Percentiles rank a stretch among this genome's conserved stretches.
Conservation (phyloP, 371 early-diverging fungal genomes). For the Mucor plumbeus region DNA sequence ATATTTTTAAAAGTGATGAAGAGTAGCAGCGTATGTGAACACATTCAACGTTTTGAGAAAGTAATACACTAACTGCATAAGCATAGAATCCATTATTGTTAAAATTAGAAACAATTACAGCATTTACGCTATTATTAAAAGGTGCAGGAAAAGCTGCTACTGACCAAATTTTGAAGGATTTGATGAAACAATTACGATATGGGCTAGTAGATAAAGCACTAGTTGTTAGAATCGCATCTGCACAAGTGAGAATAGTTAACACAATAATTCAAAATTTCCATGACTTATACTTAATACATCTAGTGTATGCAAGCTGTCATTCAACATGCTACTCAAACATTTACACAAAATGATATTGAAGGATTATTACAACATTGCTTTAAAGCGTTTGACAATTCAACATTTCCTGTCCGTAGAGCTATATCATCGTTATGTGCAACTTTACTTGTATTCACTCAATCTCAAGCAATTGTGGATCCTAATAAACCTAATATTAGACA, state of each 20-base stretch:
- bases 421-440: conserved; percentile 68
- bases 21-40: conserved; percentile 64
- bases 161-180: conserved; percentile 77
- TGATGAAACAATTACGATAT: conserved; percentile 68
- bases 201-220: conserved; percentile 79
- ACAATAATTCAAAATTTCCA: background rate
- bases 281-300: background rate
- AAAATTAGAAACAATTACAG: conserved; percentile 72
- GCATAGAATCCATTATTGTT: conserved; percentile 64
- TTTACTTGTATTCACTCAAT: conserved; percentile 63
- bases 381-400: conserved; percentile 74
- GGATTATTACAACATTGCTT: conserved; percentile 56
- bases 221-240: conserved; percentile 71
- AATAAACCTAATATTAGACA: conserved; percentile 45
- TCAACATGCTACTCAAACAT: conserved; percentile 54
- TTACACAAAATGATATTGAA: conserved; percentile 71
- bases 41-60: background rate
- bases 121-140: conserved; percentile 69
- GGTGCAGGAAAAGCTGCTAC: conserved; percentile 83
- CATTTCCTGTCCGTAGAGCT: conserved; percentile 69
- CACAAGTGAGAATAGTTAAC: conserved; percentile 61
- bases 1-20: conserved; percentile 70
- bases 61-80: background rate
- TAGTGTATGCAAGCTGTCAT: conserved; percentile 61
- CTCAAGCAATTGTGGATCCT: conserved; percentile 43